Percentiles rank a stretch among this genome's conserved stretches.
These are phyloP conservation scores for Boletus rex-veris DNA, from an alignment of 768 basidiomycete species.

Conservation along the genomic window DNA sequence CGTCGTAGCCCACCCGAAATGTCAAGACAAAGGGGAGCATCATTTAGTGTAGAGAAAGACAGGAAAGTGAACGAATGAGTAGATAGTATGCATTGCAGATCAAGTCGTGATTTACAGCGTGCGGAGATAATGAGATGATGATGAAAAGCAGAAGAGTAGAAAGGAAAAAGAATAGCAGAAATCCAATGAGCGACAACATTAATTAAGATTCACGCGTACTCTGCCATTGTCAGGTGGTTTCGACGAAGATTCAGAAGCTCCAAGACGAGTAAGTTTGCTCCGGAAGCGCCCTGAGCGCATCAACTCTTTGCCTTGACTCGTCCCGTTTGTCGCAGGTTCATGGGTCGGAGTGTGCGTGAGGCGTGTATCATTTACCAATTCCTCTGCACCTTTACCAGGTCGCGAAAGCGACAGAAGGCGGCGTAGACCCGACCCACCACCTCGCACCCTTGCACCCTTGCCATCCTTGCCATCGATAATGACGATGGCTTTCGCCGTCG, in stretches of 20 bases:
- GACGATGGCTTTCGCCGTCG: slow-evolving; percentile 61
- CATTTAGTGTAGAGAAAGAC: slow-evolving; percentile 5
- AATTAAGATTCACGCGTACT: slow-evolving; percentile 36
- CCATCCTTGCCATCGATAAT: slow-evolving; percentile 56
- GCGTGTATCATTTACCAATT: slow-evolving; percentile 22
- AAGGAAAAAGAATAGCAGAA: neutral
- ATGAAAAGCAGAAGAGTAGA: neutral
- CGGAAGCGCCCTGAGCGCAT: slow-evolving; percentile 29
- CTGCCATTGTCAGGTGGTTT: slow-evolving; percentile 33
- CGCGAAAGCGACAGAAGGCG: slow-evolving; percentile 33
- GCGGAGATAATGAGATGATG: slow-evolving; percentile 17
- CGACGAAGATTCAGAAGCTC: slow-evolving; percentile 25
- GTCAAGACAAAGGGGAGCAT: neutral
- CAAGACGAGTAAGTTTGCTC: slow-evolving; percentile 26
- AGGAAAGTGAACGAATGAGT: slow-evolving; percentile 7
- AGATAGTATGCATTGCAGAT: slow-evolving; percentile 24
- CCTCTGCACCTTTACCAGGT: slow-evolving; percentile 30
- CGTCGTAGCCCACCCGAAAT: neutral
- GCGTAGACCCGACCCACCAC: slow-evolving; percentile 30
- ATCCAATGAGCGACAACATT: slow-evolving; percentile 21
- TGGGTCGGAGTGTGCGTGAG: slow-evolving; percentile 27
- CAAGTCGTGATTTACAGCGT: slow-evolving; percentile 25
- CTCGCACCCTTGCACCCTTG: slow-evolving; percentile 23
- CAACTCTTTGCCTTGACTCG: slow-evolving; percentile 19
- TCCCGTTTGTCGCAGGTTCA: slow-evolving; percentile 20